A percentile compares a stretch with the other conserved stretches of the same genome.
Conservation (phyloP, 176 grass and related monocot species). For the Bonia amplexicaulis region DNA sequence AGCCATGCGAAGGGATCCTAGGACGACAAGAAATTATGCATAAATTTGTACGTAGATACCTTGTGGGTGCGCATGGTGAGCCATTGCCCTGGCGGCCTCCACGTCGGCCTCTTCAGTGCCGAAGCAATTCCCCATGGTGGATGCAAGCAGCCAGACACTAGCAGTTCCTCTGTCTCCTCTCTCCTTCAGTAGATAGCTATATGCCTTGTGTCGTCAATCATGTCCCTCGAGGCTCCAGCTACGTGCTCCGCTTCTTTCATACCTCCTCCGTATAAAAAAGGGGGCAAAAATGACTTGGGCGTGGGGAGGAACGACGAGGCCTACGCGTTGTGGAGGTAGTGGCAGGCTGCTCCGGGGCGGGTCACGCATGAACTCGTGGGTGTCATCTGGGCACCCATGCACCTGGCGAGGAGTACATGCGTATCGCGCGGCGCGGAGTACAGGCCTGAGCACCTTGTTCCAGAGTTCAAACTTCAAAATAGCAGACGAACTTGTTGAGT, state of each 20-base stretch:
- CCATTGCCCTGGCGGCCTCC: constrained; percentile 24
- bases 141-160: background rate
- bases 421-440: no score
- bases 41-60: background rate
- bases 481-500: no score
- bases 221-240: background rate
- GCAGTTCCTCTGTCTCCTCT: background rate
- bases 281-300: background rate
- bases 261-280: background rate
- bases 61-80: constrained; percentile 28
- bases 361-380: background rate
- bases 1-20: background rate
- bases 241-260: background rate
- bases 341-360: background rate
- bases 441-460: no score
- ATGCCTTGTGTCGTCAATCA: background rate
- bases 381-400: constrained; percentile 9
- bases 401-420: constrained; percentile 19
- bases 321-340: constrained; percentile 1
- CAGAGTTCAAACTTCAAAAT: no score
- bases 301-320: background rate
- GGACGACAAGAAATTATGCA: background rate
- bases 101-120: constrained; percentile 31
- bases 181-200: background rate
- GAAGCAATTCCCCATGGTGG: constrained; percentile 51